Percentiles rank a stretch among this genome's conserved stretches.
Evolutionary conservation across 306 rosid species (phyloP).

Genomic region (Herpetospermum pedunculosum): DNA sequence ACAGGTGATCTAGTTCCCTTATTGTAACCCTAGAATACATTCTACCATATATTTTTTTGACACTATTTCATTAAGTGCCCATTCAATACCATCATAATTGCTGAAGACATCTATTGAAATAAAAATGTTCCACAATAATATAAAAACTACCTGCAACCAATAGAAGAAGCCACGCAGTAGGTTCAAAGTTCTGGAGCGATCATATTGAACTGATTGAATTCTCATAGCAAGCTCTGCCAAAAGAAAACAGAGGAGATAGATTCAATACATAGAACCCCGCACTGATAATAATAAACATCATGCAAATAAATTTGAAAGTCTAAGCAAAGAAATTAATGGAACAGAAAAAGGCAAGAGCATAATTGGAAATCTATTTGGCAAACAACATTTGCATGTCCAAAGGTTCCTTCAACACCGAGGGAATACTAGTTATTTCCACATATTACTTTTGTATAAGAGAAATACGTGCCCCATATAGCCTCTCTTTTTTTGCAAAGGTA

Average conservation of each 20-base stretch:
- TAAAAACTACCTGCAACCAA: slow-evolving; percentile 55
- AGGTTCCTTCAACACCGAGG: background rate
- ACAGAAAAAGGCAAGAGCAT: background rate
- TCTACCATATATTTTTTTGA: background rate
- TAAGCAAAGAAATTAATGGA: background rate
- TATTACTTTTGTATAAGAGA: too few relatives aligned
- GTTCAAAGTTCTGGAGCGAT: slow-evolving; percentile 29
- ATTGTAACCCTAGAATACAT: background rate
- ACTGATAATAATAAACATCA: background rate
- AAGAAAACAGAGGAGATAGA: background rate
- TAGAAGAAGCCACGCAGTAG: slow-evolving; percentile 66
- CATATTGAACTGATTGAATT: slow-evolving; percentile 14
- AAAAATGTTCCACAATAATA: background rate
- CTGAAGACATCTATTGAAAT: background rate
- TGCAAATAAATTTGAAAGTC: background rate
- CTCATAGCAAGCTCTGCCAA: slow-evolving; percentile 39
- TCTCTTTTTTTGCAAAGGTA: too few relatives aligned
- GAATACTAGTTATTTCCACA: too few relatives aligned
- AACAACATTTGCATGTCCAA: background rate
- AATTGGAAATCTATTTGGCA: background rate
- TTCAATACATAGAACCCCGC: background rate
- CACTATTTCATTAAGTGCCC: background rate
- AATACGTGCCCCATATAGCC: too few relatives aligned
- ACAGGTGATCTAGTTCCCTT: background rate
- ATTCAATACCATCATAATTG: background rate